phyloP scores from a whole-genome alignment of 306 rosid genomes.

The Sicyos edulis region DNA sequence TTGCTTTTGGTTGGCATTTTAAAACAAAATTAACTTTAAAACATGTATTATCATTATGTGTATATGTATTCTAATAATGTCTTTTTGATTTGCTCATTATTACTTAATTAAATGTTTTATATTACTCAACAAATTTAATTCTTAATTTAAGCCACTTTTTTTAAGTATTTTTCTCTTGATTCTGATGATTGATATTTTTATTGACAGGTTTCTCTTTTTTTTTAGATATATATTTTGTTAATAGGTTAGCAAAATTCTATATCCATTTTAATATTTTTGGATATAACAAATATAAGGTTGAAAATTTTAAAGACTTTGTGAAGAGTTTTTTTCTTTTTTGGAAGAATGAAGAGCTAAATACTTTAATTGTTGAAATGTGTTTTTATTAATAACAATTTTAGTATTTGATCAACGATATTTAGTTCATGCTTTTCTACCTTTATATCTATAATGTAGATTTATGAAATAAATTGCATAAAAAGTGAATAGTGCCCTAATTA shows the following conservation, averaged over 20 bases:
- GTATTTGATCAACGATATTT: too few relatives aligned
- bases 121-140: background rate
- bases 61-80: background rate
- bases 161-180: background rate
- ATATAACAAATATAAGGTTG: background rate
- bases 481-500: too few relatives aligned
- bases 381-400: too few relatives aligned
- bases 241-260: background rate
- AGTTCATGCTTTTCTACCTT: too few relatives aligned
- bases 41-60: background rate
- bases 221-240: background rate
- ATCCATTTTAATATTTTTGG: background rate
- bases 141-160: background rate
- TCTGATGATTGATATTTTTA: background rate
- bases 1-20: background rate
- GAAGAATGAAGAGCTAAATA: background rate
- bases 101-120: background rate
- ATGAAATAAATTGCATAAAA: too few relatives aligned
- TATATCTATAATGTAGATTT: too few relatives aligned
- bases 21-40: background rate
- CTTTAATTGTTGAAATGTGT: background rate
- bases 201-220: too few relatives aligned
- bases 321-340: too few relatives aligned
- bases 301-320: background rate
- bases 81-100: conserved; percentile 8